Conservation (phyloP, 1,139 yeast species). For the Suhomyces anneliseae region DNA sequence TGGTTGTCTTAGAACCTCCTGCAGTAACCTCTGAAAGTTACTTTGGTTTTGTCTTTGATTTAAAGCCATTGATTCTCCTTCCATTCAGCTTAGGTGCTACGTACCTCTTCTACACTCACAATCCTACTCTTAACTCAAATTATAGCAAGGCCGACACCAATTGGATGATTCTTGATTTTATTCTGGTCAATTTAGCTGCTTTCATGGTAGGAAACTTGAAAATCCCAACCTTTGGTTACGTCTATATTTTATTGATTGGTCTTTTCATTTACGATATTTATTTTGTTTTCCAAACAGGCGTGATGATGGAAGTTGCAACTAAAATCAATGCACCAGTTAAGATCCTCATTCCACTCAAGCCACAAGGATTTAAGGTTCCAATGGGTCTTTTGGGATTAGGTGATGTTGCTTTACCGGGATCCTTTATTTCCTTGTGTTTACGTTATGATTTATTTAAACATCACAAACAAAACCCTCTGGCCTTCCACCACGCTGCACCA, state of each 20-base stretch:
- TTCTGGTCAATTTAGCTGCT: constrained; percentile 37
- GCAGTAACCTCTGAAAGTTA: constrained; percentile 21
- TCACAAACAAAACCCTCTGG: constrained; percentile 27
- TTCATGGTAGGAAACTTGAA: constrained; percentile 31
- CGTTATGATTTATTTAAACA: constrained; percentile 48
- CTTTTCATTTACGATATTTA: constrained; percentile 63
- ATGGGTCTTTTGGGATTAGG: constrained; percentile 52
- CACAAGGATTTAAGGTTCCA: constrained; percentile 1
- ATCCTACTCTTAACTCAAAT: constrained; percentile 19
- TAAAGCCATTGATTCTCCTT: constrained; percentile 27
- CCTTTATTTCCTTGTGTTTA: constrained; percentile 48
- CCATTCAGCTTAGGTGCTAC: constrained; percentile 21
- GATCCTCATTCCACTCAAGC: constrained; percentile 45
- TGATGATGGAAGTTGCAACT: constrained; percentile 66
- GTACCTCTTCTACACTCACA: constrained; percentile 21
- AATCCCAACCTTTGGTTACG: constrained; percentile 44
- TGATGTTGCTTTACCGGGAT: constrained; percentile 61
- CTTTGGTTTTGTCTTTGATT: constrained; percentile 33
- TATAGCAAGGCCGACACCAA: constrained; percentile 17
- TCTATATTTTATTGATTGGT: constrained; percentile 43
- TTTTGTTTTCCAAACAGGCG: constrained; percentile 63
- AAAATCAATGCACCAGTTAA: constrained; percentile 56
- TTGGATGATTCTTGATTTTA: constrained; percentile 34
- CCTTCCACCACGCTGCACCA: constrained; percentile 40
- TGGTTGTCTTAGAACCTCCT: constrained; percentile 18